Evolutionary conservation across 73 alveolate genomes (phyloP).

Genomic region (Breviolum minutum): DNA sequence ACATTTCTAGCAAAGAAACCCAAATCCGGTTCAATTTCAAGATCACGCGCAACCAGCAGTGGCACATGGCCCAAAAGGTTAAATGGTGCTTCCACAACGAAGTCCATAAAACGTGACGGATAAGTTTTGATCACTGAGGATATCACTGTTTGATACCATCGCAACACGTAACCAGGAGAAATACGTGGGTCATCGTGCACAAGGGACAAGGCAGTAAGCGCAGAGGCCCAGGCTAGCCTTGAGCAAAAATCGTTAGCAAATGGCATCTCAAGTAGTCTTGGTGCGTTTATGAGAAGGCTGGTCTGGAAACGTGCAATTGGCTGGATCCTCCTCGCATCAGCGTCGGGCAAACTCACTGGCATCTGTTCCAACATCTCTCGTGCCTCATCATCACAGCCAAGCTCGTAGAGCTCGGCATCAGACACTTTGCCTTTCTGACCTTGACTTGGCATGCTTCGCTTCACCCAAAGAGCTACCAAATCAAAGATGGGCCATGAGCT

Average conservation of each 20-base stretch:
- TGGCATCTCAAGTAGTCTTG: neutral
- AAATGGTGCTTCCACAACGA: neutral
- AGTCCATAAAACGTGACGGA: neutral
- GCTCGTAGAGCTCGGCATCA: neutral
- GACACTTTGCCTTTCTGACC: neutral
- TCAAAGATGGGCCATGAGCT: slow-evolving; percentile 16
- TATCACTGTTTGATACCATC: neutral
- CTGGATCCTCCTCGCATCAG: neutral
- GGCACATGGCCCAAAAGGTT: neutral
- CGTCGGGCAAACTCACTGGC: slow-evolving; percentile 12
- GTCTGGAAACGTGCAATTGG: slow-evolving; percentile 4
- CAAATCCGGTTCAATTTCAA: neutral
- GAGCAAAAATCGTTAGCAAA: neutral
- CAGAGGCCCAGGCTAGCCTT: slow-evolving; percentile 1
- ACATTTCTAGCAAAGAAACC: neutral
- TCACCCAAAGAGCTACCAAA: slow-evolving; percentile 2
- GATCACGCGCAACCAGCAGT: neutral
- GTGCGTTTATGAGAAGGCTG: neutral
- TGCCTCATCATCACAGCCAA: neutral
- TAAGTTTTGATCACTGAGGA: neutral
- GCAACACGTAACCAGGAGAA: slow-evolving; percentile 41
- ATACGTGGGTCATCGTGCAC: slow-evolving; percentile 16
- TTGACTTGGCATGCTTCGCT: neutral
- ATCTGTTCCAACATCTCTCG: neutral
- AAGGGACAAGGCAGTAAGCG: neutral